These are phyloP conservation scores for Penicillium taxi DNA, from an alignment of 495 filamentous ascomycete species.

Conservation along the genomic window DNA sequence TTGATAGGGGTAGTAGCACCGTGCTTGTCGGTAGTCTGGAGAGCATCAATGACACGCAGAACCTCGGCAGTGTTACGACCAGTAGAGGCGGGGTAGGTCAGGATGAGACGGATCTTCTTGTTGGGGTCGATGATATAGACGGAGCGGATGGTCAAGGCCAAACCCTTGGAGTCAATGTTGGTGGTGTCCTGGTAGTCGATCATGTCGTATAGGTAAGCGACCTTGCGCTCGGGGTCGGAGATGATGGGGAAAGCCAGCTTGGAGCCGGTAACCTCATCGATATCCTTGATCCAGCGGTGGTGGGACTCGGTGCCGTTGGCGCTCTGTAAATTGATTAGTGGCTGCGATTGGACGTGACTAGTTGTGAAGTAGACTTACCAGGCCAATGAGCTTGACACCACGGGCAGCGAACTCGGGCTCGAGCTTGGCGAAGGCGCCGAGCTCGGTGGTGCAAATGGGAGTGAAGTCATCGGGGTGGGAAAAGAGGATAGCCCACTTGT, in stretches of 20 bases:
- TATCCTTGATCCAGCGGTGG: constrained; percentile 56
- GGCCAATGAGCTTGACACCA: constrained; percentile 89
- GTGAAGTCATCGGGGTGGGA: constrained; percentile 88
- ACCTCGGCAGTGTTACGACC: constrained; percentile 61
- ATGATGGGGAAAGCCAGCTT: constrained; percentile 60
- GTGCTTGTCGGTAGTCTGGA: constrained; percentile 56
- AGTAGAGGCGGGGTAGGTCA: constrained; percentile 61
- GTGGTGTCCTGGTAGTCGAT: constrained; percentile 49
- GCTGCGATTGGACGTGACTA: no score
- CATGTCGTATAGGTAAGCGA: constrained; percentile 63
- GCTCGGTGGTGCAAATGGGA: constrained; percentile 96
- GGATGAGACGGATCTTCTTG: constrained; percentile 61
- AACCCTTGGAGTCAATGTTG: constrained; percentile 49
- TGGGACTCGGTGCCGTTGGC: constrained; percentile 55
- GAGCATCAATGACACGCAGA: constrained; percentile 55
- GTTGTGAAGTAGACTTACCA: no score
- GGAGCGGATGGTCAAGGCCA: constrained; percentile 59
- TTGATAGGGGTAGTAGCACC: constrained; percentile 58
- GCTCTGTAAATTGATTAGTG: no score
- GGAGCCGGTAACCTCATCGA: constrained; percentile 52
- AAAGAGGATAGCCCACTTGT: constrained; percentile 94
- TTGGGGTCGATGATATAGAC: constrained; percentile 63
- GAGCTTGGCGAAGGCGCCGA: constrained; percentile 93
- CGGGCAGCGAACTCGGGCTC: constrained; percentile 94
- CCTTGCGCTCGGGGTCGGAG: constrained; percentile 56